These are phyloP conservation scores for Bauhinia variegata DNA, from an alignment of 306 rosid genomes.

Conservation along the genomic window DNA sequence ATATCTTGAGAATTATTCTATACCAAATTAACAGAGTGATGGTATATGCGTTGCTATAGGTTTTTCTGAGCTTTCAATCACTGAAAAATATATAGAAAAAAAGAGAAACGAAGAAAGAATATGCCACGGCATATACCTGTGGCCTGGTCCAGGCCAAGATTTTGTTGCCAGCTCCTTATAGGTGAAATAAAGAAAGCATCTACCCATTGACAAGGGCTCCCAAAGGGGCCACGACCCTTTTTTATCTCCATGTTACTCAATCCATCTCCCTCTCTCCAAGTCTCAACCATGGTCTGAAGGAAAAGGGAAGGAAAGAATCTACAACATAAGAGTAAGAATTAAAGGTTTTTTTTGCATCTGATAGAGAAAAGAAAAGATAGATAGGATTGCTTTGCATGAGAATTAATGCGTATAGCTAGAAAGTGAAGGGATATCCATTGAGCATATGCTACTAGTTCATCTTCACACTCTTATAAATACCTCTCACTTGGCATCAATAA, in stretches of 20 bases:
- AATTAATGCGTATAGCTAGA: too few relatives aligned
- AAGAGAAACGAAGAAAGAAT: conserved; percentile 26
- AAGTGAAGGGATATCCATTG: too few relatives aligned
- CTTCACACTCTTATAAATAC: too few relatives aligned
- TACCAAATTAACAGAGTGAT: too few relatives aligned
- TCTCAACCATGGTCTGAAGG: not conserved
- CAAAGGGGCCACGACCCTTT: not conserved
- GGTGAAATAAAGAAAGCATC: conserved; percentile 42
- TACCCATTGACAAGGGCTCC: not conserved
- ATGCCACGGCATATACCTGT: conserved; percentile 55
- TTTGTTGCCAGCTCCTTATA: conserved; percentile 19
- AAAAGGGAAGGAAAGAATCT: conserved; percentile 34
- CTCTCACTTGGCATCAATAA: not conserved
- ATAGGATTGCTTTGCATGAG: too few relatives aligned
- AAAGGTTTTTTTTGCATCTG: conserved; percentile 9
- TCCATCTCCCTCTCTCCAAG: too few relatives aligned
- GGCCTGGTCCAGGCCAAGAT: not conserved
- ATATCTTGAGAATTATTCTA: too few relatives aligned
- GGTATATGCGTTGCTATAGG: too few relatives aligned
- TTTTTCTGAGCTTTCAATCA: too few relatives aligned
- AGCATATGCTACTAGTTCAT: too few relatives aligned
- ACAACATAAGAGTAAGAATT: conserved; percentile 16
- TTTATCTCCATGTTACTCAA: not conserved
- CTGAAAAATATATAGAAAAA: not conserved
- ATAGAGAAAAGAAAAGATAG: conserved; percentile 30